Percentiles rank a stretch among this genome's conserved stretches.
Conservation (phyloP, 805 yeast species). For the Yarrowia sp. region DNA sequence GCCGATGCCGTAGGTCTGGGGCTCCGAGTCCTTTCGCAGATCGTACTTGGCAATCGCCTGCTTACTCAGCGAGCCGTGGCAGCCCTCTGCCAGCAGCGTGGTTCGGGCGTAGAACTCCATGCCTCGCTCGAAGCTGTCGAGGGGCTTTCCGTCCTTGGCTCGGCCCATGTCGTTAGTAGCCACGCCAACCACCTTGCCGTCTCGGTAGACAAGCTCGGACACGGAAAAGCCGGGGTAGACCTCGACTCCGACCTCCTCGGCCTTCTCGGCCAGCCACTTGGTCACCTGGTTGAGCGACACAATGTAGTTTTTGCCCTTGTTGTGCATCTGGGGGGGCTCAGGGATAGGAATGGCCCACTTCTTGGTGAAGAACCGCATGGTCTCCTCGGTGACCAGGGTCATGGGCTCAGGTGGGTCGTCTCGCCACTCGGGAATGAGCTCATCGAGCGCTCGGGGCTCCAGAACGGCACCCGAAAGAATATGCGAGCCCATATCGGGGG, state of each 20-base stretch:
- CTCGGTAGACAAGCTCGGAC: constrained; percentile 70
- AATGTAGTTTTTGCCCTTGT: constrained; percentile 77
- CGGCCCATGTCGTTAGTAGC: constrained; percentile 95
- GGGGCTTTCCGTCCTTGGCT: constrained; percentile 74
- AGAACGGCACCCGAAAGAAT: constrained; percentile 92
- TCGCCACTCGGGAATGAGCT: constrained; percentile 73
- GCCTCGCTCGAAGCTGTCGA: constrained; percentile 88
- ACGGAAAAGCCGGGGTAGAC: constrained; percentile 90
- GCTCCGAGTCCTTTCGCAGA: constrained; percentile 67
- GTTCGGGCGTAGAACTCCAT: constrained; percentile 94
- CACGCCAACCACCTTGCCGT: constrained; percentile 75
- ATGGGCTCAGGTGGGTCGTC: constrained; percentile 60
- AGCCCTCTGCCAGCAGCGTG: constrained; percentile 96
- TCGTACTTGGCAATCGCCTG: constrained; percentile 72
- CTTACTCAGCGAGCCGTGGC: constrained; percentile 92
- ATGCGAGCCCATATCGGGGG: constrained; percentile 91
- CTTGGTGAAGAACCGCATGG: constrained; percentile 71
- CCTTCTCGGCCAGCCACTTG: constrained; percentile 81
- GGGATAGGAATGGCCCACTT: constrained; percentile 75
- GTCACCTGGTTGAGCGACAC: constrained; percentile 84
- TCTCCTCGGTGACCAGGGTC: constrained; percentile 77
- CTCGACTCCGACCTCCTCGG: constrained; percentile 94
- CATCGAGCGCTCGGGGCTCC: constrained; percentile 87
- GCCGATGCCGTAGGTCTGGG: constrained; percentile 95
- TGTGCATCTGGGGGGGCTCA: constrained; percentile 90